Base-by-base conservation (phyloP, 176 grass and related monocot species). In the Carex cristatella region DNA sequence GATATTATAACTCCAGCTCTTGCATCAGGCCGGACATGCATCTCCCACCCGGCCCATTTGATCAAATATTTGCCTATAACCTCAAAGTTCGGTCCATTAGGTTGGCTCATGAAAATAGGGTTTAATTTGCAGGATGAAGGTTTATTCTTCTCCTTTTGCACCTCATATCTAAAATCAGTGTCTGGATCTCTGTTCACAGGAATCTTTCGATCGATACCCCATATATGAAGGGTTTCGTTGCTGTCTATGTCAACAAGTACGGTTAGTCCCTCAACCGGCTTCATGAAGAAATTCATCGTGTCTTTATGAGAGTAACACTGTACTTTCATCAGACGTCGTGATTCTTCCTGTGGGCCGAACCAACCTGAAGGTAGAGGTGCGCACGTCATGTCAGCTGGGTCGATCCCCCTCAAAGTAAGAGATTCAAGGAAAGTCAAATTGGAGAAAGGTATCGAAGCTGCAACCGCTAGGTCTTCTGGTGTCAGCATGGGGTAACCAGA, bases 221-320 rank as follows among this genome's bases (percentile, higher is more conserved):
- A 93, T 74, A 97, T 69, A 54, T 79, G 37, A 10, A 97, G 10
- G 3, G 91, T 89, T 66, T 93, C 84, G 2, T 79, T 15, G 0
- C 87, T 91, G 86, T 97, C 90, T 59, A 97, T 88, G 92, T 97
- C 94, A 14, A 97, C 0, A 0, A 97, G 84, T 33, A 89, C 89
- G 61, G 92, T 97, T 42, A 97, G 90, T 13, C 94, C 92, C 81
- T 97, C 94, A 81, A 97, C 91, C 60, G 92, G 94, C 12, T 92
- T 91, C 94, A 97, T 97, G 92, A 91, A 97, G 90, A 97, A 93
- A 81, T 97, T 97, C 58, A 89, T 83, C 10, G 94, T 97, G 81
- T 92, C 90, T 80, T 94, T 89, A 0, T 86, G 44, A 14, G 90
- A 92, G 86, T 79, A 97, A 86, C 94, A 97, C 84, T 97, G 92